Conservation (phyloP, 2,329 filamentous ascomycete genomes). For the Aspergillus phoenicis region DNA sequence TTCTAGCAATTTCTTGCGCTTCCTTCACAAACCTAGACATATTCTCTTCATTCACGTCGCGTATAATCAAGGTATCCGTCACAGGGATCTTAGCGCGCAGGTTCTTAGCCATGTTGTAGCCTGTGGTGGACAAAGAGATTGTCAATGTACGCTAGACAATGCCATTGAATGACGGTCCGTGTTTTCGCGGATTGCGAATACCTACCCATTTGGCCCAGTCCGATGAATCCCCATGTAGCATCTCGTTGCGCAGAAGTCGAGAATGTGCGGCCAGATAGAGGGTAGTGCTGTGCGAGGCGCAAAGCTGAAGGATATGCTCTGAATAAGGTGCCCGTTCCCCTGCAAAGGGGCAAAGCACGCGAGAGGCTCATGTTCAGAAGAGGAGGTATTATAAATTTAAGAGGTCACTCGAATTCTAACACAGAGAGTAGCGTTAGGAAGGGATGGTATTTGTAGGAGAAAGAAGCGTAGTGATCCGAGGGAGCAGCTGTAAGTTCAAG, state of each 20-base stretch:
- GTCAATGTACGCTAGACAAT: neutral
- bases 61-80: slow-evolving; percentile 64
- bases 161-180: neutral
- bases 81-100: slow-evolving; percentile 66
- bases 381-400: neutral
- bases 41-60: slow-evolving; percentile 65
- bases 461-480: neutral
- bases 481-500: neutral
- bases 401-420: neutral
- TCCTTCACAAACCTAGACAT: slow-evolving; percentile 62
- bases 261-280: slow-evolving; percentile 40
- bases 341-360: slow-evolving; percentile 15
- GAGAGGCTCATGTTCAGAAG: slow-evolving; percentile 20
- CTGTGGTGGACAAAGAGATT: slow-evolving; percentile 40
- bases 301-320: slow-evolving; percentile 8
- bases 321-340: slow-evolving; percentile 15
- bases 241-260: slow-evolving; percentile 49
- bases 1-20: slow-evolving; percentile 36
- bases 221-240: slow-evolving; percentile 62
- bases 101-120: slow-evolving; percentile 73
- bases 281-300: neutral
- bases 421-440: neutral
- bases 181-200: slow-evolving; percentile 8
- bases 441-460: neutral
- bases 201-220: slow-evolving; percentile 63